These are phyloP conservation scores for Tulasnella sp. DNA, from an alignment of 768 basidiomycete species.

Conservation along the genomic window DNA sequence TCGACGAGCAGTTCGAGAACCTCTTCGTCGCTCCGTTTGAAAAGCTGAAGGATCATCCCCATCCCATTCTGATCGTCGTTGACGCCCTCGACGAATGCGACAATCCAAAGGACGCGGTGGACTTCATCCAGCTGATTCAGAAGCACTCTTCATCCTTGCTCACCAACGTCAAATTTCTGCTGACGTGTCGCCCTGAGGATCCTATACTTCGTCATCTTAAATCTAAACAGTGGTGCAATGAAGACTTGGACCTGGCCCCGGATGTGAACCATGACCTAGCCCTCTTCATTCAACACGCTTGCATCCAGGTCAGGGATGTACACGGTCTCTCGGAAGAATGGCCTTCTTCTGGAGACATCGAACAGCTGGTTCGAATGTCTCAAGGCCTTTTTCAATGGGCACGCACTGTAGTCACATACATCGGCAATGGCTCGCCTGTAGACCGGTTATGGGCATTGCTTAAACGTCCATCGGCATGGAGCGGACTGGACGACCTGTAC, in stretches of 20 bases:
- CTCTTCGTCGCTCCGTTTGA: not conserved
- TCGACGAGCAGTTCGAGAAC: not conserved
- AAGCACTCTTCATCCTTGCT: not conserved
- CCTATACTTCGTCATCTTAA: not conserved
- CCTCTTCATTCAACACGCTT: not conserved
- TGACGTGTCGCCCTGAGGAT: not conserved
- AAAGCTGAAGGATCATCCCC: not conserved
- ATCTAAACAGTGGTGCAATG: not conserved
- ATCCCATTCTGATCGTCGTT: not conserved
- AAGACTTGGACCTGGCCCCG: not conserved
- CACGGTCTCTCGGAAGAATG: too few relatives aligned
- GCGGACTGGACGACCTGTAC: too few relatives aligned
- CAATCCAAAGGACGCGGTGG: not conserved
- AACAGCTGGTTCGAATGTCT: too few relatives aligned
- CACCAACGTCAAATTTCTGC: not conserved
- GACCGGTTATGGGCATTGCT: too few relatives aligned
- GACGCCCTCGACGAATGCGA: slow-evolving; percentile 6
- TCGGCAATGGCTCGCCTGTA: too few relatives aligned
- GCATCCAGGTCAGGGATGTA: not conserved
- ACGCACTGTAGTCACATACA: too few relatives aligned
- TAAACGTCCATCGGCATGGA: too few relatives aligned
- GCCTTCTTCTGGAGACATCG: too few relatives aligned
- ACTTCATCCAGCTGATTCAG: not conserved
- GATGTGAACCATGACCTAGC: not conserved
- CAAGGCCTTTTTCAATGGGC: too few relatives aligned